Conservation (phyloP, 2,329 filamentous ascomycete species). For the Zymoseptoria brevis region DNA sequence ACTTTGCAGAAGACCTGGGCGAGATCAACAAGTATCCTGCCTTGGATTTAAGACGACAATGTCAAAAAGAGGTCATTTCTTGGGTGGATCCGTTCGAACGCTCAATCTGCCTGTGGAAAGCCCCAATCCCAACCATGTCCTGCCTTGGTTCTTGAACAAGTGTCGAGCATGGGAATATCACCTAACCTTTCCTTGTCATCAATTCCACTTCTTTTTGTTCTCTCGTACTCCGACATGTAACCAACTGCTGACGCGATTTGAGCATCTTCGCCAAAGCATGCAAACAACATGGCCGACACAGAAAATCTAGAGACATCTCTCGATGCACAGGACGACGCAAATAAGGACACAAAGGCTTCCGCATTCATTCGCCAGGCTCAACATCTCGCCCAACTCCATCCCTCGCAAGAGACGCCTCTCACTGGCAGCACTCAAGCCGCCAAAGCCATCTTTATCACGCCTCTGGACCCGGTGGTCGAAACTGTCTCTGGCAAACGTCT, state of each 20-base stretch:
- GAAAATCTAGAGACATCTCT: not conserved
- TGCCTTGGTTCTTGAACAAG: no score
- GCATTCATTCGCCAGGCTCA: constrained; percentile 55
- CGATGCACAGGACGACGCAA: not conserved
- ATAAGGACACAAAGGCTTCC: constrained; percentile 22
- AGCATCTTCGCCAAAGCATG: not conserved
- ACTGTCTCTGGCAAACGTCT: constrained; percentile 60
- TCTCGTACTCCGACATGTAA: no score
- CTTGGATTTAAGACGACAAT: not conserved
- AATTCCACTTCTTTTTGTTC: no score
- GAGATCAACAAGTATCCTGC: not conserved
- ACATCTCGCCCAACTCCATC: constrained; percentile 36
- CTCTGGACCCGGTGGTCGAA: constrained; percentile 63
- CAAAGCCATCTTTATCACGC: constrained; percentile 55
- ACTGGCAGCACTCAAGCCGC: constrained; percentile 48
- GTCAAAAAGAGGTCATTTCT: no score
- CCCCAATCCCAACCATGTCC: not conserved
- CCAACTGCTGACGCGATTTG: no score
- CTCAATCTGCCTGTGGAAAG: not conserved
- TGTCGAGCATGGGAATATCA: no score
- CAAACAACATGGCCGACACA: not conserved
- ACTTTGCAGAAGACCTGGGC: not conserved
- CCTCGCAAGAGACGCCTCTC: constrained; percentile 33
- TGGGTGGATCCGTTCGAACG: not conserved
- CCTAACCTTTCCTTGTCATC: no score